Evolutionary conservation across 2,329 filamentous ascomycete genomes (phyloP).

Genomic region (Coleophoma cylindrospora): DNA sequence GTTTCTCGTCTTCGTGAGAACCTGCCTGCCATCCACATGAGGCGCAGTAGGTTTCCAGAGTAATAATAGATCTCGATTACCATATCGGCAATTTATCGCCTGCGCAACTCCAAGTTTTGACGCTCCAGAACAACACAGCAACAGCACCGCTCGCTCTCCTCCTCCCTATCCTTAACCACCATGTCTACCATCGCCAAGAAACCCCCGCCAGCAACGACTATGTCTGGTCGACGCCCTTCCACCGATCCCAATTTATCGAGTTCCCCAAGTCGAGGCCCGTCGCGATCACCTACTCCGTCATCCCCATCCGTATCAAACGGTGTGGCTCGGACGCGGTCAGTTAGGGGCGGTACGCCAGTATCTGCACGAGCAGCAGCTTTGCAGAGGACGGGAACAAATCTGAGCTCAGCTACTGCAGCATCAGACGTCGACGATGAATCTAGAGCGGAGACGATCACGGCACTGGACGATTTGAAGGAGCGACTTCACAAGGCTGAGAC

Average conservation of each 20-base stretch:
- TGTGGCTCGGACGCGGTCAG: conserved; percentile 57
- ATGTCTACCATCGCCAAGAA: conserved; percentile 40
- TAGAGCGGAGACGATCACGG: conserved; percentile 71
- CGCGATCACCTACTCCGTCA: conserved; percentile 21
- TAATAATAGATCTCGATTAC: background rate
- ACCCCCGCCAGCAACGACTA: conserved; percentile 20
- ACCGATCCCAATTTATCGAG: conserved; percentile 19
- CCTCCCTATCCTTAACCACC: background rate
- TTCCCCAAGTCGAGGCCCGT: conserved; percentile 15
- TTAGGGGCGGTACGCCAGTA: conserved; percentile 59
- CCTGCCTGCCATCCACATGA: background rate
- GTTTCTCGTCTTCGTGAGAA: background rate
- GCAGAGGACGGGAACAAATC: conserved; percentile 43
- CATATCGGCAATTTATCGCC: background rate
- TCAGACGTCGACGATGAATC: conserved; percentile 63
- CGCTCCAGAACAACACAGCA: background rate
- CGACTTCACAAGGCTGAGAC: conserved; percentile 77
- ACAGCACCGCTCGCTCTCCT: conserved; percentile 27
- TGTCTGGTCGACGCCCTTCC: conserved; percentile 19
- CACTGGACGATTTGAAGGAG: conserved; percentile 80
- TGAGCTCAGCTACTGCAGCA: conserved; percentile 20
- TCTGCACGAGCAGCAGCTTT: conserved; percentile 70
- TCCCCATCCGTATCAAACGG: conserved; percentile 18
- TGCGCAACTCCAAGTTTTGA: background rate
- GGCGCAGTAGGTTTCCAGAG: background rate